A percentile compares a stretch with the other conserved stretches of the same genome.
Conservation (phyloP, 768 basidiomycete genomes). For the Lentinula guzmanii region DNA sequence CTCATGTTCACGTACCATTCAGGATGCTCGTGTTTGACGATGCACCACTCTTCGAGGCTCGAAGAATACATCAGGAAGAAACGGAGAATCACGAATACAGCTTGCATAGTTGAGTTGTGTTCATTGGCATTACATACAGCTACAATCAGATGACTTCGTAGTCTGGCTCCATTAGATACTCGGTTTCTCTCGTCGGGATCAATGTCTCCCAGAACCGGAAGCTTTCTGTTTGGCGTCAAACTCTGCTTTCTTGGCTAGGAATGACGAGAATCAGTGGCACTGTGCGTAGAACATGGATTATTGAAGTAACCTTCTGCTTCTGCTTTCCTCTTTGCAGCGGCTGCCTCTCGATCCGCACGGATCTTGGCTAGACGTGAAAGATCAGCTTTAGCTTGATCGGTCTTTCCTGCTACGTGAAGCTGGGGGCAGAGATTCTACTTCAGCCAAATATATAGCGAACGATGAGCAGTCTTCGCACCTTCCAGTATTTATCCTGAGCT, state of each 20-base stretch:
- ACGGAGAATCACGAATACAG: neutral
- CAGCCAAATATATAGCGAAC: neutral
- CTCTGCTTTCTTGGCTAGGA: slow-evolving; percentile 9
- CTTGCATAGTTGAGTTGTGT: slow-evolving; percentile 9
- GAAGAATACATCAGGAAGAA: too few species aligned
- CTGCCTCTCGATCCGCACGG: slow-evolving; percentile 80
- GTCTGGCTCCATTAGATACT: neutral
- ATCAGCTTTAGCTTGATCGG: slow-evolving; percentile 84
- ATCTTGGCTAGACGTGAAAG: slow-evolving; percentile 84
- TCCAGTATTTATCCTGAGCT: slow-evolving; percentile 82
- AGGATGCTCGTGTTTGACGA: too few species aligned
- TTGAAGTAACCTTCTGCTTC: slow-evolving; percentile 66
- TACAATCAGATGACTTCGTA: neutral
- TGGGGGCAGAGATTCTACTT: slow-evolving; percentile 18
- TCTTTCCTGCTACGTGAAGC: slow-evolving; percentile 80
- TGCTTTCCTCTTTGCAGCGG: slow-evolving; percentile 82
- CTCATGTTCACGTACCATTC: too few species aligned
- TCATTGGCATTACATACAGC: neutral
- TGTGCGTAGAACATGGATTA: neutral
- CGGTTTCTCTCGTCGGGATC: neutral
- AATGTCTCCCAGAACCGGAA: neutral
- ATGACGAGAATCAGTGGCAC: neutral
- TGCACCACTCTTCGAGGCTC: too few species aligned
- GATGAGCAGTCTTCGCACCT: slow-evolving; percentile 35
- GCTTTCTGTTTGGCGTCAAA: slow-evolving; percentile 1